Evolutionary conservation across 2,329 filamentous ascomycete species (phyloP).

Genomic region (Verticillium klebahnii): DNA sequence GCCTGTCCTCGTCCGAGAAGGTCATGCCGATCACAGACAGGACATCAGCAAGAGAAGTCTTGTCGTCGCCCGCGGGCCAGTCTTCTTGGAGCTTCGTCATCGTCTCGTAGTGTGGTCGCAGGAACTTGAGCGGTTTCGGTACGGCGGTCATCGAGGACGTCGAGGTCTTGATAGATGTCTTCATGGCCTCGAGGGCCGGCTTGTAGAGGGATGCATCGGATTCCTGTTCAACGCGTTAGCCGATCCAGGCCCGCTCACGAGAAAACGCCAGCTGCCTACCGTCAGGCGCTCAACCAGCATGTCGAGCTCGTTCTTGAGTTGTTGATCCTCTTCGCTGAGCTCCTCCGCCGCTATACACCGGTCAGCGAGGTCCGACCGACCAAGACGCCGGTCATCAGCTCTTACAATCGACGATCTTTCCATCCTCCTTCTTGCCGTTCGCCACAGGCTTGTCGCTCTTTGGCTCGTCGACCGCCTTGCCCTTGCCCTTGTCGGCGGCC

Average conservation of each 20-base stretch:
- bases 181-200: constrained; percentile 90
- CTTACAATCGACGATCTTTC: constrained; percentile 42
- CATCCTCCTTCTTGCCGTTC: constrained; percentile 76
- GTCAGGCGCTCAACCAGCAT: constrained; percentile 96
- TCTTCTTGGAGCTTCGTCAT: constrained; percentile 83
- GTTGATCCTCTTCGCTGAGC: constrained; percentile 95
- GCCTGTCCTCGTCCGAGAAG: constrained; percentile 90
- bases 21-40: constrained; percentile 98
- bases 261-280: constrained; percentile 43
- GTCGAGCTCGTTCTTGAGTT: constrained; percentile 95
- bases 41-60: constrained; percentile 88
- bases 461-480: constrained; percentile 72
- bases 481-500: constrained; percentile 91
- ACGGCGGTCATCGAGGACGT: constrained; percentile 99
- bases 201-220: constrained; percentile 84
- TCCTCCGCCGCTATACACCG: constrained; percentile 59
- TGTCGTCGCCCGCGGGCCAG: constrained; percentile 81
- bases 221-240: constrained; percentile 54
- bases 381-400: background rate
- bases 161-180: constrained; percentile 97
- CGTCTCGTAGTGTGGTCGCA: constrained; percentile 91
- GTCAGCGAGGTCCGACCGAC: constrained; percentile 25
- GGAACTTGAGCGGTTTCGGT: constrained; percentile 95
- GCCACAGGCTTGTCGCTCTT: constrained; percentile 65
- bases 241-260: background rate